These are phyloP conservation scores for Fusarium buharicum DNA, from an alignment of 2,329 filamentous ascomycete species.

Conservation along the genomic window DNA sequence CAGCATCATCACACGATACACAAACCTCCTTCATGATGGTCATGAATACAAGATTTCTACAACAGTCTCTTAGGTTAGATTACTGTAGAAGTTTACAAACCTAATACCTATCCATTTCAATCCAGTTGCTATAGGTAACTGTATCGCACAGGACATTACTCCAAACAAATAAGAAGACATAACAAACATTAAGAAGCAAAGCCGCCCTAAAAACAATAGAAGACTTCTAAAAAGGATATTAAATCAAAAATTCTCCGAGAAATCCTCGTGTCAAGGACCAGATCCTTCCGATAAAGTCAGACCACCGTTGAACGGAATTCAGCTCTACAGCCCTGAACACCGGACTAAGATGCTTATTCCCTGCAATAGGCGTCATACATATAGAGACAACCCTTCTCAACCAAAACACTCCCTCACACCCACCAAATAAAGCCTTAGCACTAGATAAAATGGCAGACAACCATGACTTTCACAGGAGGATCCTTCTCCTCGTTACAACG, in stretches of 20 bases:
- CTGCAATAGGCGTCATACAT: conserved; percentile 27
- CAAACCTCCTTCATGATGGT: too few species aligned
- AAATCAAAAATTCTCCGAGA: not conserved
- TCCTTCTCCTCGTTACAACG: conserved; percentile 50
- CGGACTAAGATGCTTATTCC: not conserved
- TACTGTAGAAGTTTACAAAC: too few species aligned
- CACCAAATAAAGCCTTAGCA: conserved; percentile 8
- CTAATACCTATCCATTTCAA: too few species aligned
- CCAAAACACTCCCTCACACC: conserved; percentile 9
- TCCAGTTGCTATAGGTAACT: too few species aligned
- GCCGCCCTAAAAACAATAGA: not conserved
- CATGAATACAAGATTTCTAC: too few species aligned
- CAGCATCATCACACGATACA: too few species aligned
- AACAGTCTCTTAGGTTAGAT: too few species aligned
- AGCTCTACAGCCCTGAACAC: conserved; percentile 6
- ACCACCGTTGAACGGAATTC: conserved; percentile 10
- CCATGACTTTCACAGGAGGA: conserved; percentile 26
- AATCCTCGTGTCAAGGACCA: not conserved
- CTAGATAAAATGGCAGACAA: conserved; percentile 28
- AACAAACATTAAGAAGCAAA: too few species aligned
- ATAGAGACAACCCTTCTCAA: conserved; percentile 9
- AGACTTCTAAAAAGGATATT: not conserved
- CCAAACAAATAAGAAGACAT: too few species aligned
- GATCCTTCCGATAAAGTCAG: not conserved
- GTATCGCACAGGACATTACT: too few species aligned